phyloP scores from a whole-genome alignment of 129 eudicot species.

The Mikania micrantha region DNA sequence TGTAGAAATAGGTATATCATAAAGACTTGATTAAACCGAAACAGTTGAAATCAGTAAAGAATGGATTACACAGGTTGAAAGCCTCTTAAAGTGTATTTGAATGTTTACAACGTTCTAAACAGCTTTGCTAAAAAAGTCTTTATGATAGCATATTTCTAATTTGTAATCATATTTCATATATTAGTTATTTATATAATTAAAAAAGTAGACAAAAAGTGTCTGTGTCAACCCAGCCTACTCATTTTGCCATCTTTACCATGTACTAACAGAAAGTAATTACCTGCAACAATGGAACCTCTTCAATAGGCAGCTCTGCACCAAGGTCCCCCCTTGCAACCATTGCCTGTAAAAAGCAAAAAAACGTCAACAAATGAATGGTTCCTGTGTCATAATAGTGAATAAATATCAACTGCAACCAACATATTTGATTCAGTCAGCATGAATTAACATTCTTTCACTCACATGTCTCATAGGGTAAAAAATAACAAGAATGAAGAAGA shows the following conservation, averaged over 20 bases:
- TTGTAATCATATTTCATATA: not conserved
- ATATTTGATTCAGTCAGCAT: not conserved
- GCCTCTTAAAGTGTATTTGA: not conserved
- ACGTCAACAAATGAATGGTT: not conserved
- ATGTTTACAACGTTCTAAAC: not conserved
- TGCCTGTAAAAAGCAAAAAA: slow-evolving; percentile 43
- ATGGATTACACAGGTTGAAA: not conserved
- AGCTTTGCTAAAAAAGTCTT: not conserved
- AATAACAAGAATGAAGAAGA: not conserved
- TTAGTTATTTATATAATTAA: not conserved
- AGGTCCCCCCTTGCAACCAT: slow-evolving; percentile 99
- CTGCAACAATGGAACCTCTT: slow-evolving; percentile 98
- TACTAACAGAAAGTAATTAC: slow-evolving; percentile 28
- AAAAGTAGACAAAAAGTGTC: not conserved
- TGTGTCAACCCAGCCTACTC: not conserved
- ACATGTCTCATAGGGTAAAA: not conserved
- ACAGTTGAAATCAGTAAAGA: not conserved
- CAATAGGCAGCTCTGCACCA: slow-evolving; percentile 94
- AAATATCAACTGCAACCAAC: not conserved
- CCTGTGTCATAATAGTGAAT: not conserved
- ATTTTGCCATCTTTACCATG: not conserved
- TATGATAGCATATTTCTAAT: not conserved
- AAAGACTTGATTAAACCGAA: not conserved
- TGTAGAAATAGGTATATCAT: not conserved
- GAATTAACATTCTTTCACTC: not conserved